Evolutionary conservation across 352 stramenopile species (phyloP).

Genomic region (Globisporangium barbulae): DNA sequence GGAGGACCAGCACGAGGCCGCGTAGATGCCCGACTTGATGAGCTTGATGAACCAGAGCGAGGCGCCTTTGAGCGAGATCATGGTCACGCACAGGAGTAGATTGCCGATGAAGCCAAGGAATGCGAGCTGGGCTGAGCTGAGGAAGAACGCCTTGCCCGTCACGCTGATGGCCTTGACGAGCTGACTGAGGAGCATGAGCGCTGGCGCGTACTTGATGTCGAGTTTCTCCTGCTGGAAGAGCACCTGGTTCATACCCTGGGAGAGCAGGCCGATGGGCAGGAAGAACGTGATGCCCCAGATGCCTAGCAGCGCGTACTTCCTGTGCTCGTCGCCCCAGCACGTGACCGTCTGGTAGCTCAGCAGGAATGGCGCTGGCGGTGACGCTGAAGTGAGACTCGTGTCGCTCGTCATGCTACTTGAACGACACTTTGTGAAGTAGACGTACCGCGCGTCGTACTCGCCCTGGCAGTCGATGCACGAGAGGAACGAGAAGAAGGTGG

Average conservation of each 20-base stretch:
- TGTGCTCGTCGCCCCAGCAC: conserved; percentile 43
- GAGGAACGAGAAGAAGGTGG: conserved; percentile 58
- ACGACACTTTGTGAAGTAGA: conserved; percentile 11
- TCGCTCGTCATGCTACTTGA: not conserved
- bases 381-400: not conserved
- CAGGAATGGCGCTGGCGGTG: conserved; percentile 28
- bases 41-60: conserved; percentile 61
- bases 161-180: conserved; percentile 45
- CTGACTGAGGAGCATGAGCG: conserved; percentile 47
- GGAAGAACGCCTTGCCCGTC: conserved; percentile 47
- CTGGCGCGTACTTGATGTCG: conserved; percentile 61
- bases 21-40: conserved; percentile 53
- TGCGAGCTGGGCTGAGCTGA: conserved; percentile 32
- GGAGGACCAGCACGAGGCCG: conserved; percentile 52
- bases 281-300: conserved; percentile 61
- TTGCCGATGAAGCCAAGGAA: conserved; percentile 38
- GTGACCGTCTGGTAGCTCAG: conserved; percentile 35
- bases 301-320: conserved; percentile 45
- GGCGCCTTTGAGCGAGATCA: conserved; percentile 36
- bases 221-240: conserved; percentile 57
- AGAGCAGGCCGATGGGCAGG: conserved; percentile 49
- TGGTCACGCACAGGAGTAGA: conserved; percentile 29
- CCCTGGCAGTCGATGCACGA: conserved; percentile 37
- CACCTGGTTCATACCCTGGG: conserved; percentile 62
- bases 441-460: conserved; percentile 6